phyloP scores from a whole-genome alignment of 1,284 basidiomycete species.

The Cutaneotrichosporon sp. region DNA sequence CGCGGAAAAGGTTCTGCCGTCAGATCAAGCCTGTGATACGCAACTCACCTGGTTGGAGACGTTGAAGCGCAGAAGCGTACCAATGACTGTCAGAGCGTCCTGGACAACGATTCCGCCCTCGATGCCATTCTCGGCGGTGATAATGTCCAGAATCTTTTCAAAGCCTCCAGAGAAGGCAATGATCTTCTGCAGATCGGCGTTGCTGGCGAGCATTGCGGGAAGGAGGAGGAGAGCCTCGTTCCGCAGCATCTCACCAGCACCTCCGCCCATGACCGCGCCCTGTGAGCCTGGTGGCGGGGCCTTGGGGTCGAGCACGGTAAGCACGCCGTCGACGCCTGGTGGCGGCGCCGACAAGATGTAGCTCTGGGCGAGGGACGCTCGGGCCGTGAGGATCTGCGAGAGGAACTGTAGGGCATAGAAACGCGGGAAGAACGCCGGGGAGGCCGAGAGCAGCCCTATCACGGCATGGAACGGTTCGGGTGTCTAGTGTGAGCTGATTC shows the following conservation, averaged over 20 bases:
- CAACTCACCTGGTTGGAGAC: constrained; percentile 84
- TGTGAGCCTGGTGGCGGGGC: constrained; percentile 30
- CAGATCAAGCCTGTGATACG: not conserved
- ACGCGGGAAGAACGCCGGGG: constrained; percentile 72
- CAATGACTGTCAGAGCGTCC: constrained; percentile 80
- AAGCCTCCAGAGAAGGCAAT: constrained; percentile 96
- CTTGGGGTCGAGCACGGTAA: constrained; percentile 45
- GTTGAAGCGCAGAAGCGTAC: constrained; percentile 84
- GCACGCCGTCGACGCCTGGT: constrained; percentile 49
- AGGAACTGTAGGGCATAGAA: constrained; percentile 84
- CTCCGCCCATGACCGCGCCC: constrained; percentile 38
- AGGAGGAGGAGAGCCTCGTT: constrained; percentile 76
- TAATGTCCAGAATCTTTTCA: constrained; percentile 88
- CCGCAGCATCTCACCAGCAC: constrained; percentile 51
- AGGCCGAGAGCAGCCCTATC: constrained; percentile 67
- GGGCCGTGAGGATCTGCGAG: constrained; percentile 71
- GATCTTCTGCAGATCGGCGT: constrained; percentile 93
- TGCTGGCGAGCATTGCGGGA: constrained; percentile 77
- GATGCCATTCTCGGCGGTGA: constrained; percentile 82
- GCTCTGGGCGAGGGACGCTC: constrained; percentile 75
- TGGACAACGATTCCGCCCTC: constrained; percentile 87
- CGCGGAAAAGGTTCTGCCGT: constrained; percentile 89
- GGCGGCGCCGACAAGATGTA: constrained; percentile 67
- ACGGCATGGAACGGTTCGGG: constrained; percentile 72
- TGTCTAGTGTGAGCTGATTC: constrained; percentile 24